These are phyloP conservation scores for Dactylonectria estremocensis DNA, from an alignment of 2,329 filamentous ascomycete species.

Conservation along the genomic window DNA sequence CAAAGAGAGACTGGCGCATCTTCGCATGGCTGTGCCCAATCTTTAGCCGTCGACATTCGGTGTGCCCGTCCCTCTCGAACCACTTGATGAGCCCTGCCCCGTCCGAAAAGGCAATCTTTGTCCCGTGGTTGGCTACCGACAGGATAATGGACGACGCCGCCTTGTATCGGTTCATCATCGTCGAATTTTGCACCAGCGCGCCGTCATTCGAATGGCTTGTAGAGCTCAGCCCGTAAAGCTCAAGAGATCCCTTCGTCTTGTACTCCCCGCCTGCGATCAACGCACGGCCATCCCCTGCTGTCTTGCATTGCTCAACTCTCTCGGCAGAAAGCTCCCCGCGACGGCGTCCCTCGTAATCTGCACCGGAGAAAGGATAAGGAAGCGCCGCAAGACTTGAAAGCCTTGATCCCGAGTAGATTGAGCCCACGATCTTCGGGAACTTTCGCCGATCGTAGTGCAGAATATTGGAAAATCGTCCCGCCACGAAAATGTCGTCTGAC, in stretches of 20 bases:
- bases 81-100: conserved; percentile 89
- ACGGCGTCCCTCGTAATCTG: conserved; percentile 72
- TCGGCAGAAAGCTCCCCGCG: conserved; percentile 69
- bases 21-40: conserved; percentile 69
- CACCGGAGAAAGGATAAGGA: conserved; percentile 76
- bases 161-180: conserved; percentile 86
- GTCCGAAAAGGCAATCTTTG: conserved; percentile 86
- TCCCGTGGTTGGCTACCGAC: conserved; percentile 85
- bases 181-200: conserved; percentile 59
- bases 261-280: conserved; percentile 91
- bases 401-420: conserved; percentile 87
- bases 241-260: conserved; percentile 90
- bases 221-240: conserved; percentile 79
- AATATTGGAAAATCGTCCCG: conserved; percentile 89
- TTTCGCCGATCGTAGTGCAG: conserved; percentile 90
- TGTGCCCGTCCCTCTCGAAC: conserved; percentile 87
- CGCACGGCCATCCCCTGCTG: conserved; percentile 70
- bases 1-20: conserved; percentile 66
- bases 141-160: conserved; percentile 86
- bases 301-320: conserved; percentile 69
- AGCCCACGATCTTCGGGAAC: conserved; percentile 83
- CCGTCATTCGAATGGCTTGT: conserved; percentile 47
- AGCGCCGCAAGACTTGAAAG: conserved; percentile 81
- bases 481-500: conserved; percentile 88
- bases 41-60: conserved; percentile 68